Evolutionary conservation across 306 rosid genomes (phyloP).

Genomic region (Astragalus glycyphyllos): DNA sequence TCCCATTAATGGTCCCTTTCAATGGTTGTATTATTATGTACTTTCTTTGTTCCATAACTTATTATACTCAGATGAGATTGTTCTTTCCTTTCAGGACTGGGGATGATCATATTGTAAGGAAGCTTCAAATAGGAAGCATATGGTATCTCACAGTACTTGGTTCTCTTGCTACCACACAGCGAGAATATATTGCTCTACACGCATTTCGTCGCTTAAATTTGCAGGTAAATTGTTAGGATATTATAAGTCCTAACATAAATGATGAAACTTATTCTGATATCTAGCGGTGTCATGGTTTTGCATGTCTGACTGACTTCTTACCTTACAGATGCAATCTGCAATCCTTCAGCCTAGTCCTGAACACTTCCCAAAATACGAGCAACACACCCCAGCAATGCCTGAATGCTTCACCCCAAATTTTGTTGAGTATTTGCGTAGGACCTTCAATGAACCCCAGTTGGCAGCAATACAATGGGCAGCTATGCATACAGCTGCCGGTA

Average conservation of each 20-base stretch:
- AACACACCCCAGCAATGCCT: constrained; percentile 92
- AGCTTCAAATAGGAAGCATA: constrained; percentile 74
- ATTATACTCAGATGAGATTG: constrained; percentile 13
- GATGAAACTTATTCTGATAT: constrained; percentile 21
- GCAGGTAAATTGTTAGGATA: constrained; percentile 60
- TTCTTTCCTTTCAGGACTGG: constrained; percentile 58
- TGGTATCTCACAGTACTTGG: constrained; percentile 96
- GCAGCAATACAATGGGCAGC: constrained; percentile 99
- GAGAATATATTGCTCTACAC: constrained; percentile 91
- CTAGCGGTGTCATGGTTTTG: constrained; percentile 25
- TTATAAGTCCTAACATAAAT: neutral
- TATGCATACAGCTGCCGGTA: constrained; percentile 97
- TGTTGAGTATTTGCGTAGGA: constrained; percentile 80
- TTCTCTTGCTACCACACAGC: constrained; percentile 97
- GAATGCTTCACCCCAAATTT: constrained; percentile 94
- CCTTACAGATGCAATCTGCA: constrained; percentile 91
- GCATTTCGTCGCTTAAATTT: constrained; percentile 95
- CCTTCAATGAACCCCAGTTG: constrained; percentile 94
- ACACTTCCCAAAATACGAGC: constrained; percentile 96
- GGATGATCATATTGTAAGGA: constrained; percentile 86
- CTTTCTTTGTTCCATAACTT: constrained; percentile 14
- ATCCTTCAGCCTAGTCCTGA: constrained; percentile 97
- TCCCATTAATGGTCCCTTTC: constrained; percentile 9
- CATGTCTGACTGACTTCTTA: constrained; percentile 36
- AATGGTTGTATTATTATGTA: neutral